Evolutionary conservation across 2,329 filamentous ascomycete species (phyloP), one percentile per base, ranked within the genome.

Genomic region (Tolypocladium nubicola): DNA sequence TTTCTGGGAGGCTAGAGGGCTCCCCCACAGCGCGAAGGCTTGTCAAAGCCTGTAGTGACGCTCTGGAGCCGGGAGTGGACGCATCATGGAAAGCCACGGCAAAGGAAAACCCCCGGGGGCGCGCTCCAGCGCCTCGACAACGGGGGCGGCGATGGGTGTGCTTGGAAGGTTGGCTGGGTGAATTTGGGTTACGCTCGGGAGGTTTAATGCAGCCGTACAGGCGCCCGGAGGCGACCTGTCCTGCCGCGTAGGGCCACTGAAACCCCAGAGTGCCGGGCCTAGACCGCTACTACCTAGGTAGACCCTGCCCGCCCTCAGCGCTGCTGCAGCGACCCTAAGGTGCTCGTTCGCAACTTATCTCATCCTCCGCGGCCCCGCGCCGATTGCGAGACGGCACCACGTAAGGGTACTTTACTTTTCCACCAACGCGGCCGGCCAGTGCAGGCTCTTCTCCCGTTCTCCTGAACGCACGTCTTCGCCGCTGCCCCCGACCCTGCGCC

Each of bases 11-110:
- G 54, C 56, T 50, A 57, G 53, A 7, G 11, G 33, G 35, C 41
- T 41, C 52, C 52, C 52, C 55, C 40, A 56, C 37, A 26, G 49
- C 37, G 52, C 37, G 39, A 37, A 35, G 50, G 38, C 21, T 33
- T 39, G 23, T 37, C 33, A 52, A 35, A 6, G 40, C 19, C 54
- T 35, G 50, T 56, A 35, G 54, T 59, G 57, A 57, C 57, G 52
- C 59, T 54, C 56, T 55, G 56, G 54, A 59, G 50, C 40, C 55
- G 47, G 52, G 39, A 37, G 50, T 38, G 30, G 47, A 52, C 14
- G 30, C 47, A 50, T 35, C 30, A 30, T 35, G 19, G 43, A 13
- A 11, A 47, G 43, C 43, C 43, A 47, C 21, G 21, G 13, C 13
- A 19, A 52, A n/a, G 47, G 9, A 21, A 52, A 14, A 37, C 10